These are phyloP conservation scores for Penicillium sp. DNA, from an alignment of 2,329 filamentous ascomycete species.

Conservation along the genomic window DNA sequence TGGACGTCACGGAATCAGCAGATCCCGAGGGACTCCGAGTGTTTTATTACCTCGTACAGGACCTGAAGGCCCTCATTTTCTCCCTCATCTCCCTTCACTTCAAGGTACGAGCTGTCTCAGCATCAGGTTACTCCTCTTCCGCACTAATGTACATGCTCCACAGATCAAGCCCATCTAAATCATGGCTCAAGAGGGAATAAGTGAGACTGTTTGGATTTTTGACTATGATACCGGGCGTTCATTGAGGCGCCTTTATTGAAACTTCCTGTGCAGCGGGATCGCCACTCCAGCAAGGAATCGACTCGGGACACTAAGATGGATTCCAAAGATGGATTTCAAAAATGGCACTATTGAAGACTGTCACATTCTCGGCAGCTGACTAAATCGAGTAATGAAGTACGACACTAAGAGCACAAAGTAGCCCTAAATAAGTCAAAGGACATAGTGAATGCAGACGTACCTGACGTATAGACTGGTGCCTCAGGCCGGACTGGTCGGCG, in stretches of 20 bases:
- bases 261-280: constrained; percentile 10
- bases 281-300: constrained; percentile 8
- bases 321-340: background rate
- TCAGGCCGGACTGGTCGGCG: constrained; percentile 21
- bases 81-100: constrained; percentile 96
- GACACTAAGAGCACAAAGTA: background rate
- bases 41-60: constrained; percentile 98
- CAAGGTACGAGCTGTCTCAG: constrained; percentile 58
- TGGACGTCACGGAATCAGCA: constrained; percentile 92
- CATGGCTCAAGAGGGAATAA: background rate
- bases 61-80: constrained; percentile 94
- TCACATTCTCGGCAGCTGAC: background rate
- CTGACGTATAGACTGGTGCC: constrained; percentile 18
- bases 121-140: background rate
- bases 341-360: background rate
- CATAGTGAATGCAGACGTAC: background rate
- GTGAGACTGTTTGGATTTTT: constrained; percentile 6
- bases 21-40: constrained; percentile 95
- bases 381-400: background rate
- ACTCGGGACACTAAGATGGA: constrained; percentile 2
- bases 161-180: constrained; percentile 55
- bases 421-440: too few relatives aligned
- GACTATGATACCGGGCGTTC: constrained; percentile 26
- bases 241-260: constrained; percentile 14
- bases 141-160: background rate